Evolutionary conservation across 495 filamentous ascomycete genomes (phyloP).

Genomic region (Aspergillus bertholletiae): DNA sequence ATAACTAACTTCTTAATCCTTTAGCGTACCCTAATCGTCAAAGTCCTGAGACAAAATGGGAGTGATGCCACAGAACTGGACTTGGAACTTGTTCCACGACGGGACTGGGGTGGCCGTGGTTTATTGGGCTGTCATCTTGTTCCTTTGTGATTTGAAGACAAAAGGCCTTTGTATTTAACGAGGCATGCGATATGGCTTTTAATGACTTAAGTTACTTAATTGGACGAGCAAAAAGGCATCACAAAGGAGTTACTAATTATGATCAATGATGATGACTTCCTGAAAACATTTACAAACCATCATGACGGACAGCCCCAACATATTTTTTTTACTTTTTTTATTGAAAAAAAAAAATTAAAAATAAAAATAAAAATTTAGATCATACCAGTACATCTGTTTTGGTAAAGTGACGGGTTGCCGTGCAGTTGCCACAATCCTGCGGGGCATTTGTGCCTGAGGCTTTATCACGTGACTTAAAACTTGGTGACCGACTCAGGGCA

Average conservation of each 20-base stretch:
- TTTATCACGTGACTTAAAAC: conserved; percentile 34
- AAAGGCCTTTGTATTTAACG: conserved; percentile 2
- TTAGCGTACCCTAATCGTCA: conserved; percentile 64
- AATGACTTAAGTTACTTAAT: conserved; percentile 7
- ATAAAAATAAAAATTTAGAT: too few relatives aligned
- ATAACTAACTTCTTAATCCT: conserved; percentile 3
- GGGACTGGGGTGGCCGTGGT: conserved; percentile 85
- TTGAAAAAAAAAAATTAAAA: too few relatives aligned
- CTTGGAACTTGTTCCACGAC: conserved; percentile 67
- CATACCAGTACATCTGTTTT: too few relatives aligned
- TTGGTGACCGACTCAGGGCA: conserved; percentile 35
- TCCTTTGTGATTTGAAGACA: conserved; percentile 48
- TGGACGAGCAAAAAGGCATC: conserved; percentile 3
- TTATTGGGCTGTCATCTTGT: conserved; percentile 85
- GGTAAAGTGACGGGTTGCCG: not conserved
- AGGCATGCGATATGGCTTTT: conserved; percentile 18
- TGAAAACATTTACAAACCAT: not conserved
- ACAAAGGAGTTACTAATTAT: not conserved
- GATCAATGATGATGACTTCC: not conserved
- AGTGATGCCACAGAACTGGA: conserved; percentile 54
- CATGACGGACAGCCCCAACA: not conserved
- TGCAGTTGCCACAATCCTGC: conserved; percentile 4
- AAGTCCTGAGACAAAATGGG: conserved; percentile 54
- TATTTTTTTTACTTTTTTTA: too few relatives aligned
- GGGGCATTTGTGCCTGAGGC: conserved; percentile 27